Evolutionary conservation across 2,329 filamentous ascomycete genomes (phyloP).

Genomic region (Aspergillus sergii): DNA sequence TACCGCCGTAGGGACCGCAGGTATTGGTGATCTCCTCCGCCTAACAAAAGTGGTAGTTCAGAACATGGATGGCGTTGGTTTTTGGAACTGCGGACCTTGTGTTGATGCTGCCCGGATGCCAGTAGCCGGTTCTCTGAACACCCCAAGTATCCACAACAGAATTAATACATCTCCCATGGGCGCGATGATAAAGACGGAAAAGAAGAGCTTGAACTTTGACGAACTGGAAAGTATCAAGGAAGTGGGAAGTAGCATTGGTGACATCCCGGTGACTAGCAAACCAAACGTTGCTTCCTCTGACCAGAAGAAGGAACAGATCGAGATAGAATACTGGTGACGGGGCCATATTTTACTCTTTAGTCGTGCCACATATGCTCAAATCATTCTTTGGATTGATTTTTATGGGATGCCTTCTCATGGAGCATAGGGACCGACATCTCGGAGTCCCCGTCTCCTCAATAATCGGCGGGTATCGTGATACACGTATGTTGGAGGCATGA

Average conservation of each 20-base stretch:
- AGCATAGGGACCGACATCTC: not conserved
- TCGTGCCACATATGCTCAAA: not conserved
- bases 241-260: slow-evolving; percentile 18
- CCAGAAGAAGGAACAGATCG: slow-evolving; percentile 1
- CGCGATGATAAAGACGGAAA: not conserved
- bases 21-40: slow-evolving; percentile 32
- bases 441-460: not conserved
- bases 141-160: not conserved
- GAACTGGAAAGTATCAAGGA: slow-evolving; percentile 26
- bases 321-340: slow-evolving; percentile 15
- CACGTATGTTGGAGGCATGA: not conserved
- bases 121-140: not conserved
- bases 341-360: too few species aligned
- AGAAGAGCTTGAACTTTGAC: slow-evolving; percentile 17
- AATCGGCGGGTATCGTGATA: not conserved
- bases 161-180: not conserved
- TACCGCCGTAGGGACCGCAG: slow-evolving; percentile 28
- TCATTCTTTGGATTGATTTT: not conserved
- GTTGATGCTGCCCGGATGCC: not conserved
- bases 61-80: slow-evolving; percentile 43
- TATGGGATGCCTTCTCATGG: not conserved
- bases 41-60: slow-evolving; percentile 36
- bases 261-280: not conserved
- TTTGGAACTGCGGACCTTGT: slow-evolving; percentile 25
- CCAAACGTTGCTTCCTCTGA: not conserved